phyloP scores from a whole-genome alignment of 2,329 filamentous ascomycete species.

The Diaporthe sp. region DNA sequence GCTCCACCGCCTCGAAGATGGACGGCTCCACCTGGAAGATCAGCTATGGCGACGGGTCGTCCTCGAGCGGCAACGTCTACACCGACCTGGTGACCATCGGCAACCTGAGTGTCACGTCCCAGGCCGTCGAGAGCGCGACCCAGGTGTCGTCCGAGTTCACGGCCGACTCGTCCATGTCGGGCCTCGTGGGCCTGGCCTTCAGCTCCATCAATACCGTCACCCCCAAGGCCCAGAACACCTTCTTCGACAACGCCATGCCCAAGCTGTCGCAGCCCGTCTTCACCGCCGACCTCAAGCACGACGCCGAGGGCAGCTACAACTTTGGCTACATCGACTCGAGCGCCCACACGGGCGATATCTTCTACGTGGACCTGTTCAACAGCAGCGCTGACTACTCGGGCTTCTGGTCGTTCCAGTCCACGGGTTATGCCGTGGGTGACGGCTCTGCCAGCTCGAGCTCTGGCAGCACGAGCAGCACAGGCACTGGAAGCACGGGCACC shows the following conservation, averaged over 20 bases:
- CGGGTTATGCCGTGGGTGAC: slow-evolving; percentile 50
- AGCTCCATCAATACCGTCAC: slow-evolving; percentile 46
- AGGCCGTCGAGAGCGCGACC: slow-evolving; percentile 45
- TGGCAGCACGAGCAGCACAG: background rate
- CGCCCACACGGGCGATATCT: slow-evolving; percentile 52
- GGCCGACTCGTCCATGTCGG: slow-evolving; percentile 40
- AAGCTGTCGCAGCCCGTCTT: slow-evolving; percentile 49
- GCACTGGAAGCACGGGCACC: background rate
- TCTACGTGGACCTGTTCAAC: slow-evolving; percentile 51
- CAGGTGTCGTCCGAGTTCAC: slow-evolving; percentile 45
- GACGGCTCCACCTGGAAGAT: slow-evolving; percentile 49
- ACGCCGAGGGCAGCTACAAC: slow-evolving; percentile 54
- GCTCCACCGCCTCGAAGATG: slow-evolving; percentile 45
- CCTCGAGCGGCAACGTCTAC: slow-evolving; percentile 48
- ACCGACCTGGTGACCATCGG: slow-evolving; percentile 48
- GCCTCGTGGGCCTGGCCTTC: slow-evolving; percentile 44
- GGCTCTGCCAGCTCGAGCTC: slow-evolving; percentile 39
- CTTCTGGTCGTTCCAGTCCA: slow-evolving; percentile 56
- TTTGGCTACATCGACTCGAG: slow-evolving; percentile 54
- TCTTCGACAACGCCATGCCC: slow-evolving; percentile 52
- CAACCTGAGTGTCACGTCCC: slow-evolving; percentile 44
- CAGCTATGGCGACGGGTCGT: slow-evolving; percentile 49
- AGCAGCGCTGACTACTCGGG: slow-evolving; percentile 45
- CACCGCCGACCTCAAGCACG: slow-evolving; percentile 51
- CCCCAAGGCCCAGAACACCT: slow-evolving; percentile 46